These are phyloP conservation scores for Fragilariopsis cylindrus DNA, from an alignment of 108 stramenopile genomes.

Conservation along the genomic window DNA sequence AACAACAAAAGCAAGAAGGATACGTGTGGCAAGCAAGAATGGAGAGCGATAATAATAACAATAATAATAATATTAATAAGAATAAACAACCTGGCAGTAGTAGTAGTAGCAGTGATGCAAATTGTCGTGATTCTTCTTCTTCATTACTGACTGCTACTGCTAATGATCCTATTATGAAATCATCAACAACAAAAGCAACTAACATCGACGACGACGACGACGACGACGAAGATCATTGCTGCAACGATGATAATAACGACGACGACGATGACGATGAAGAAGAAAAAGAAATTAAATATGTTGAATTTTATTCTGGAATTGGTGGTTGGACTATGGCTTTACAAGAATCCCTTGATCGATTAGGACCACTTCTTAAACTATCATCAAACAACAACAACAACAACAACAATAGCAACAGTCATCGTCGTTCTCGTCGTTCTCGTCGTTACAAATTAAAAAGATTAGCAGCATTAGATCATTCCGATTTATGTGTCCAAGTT, in stretches of 20 bases:
- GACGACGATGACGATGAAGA: not conserved
- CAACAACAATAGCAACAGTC: not conserved
- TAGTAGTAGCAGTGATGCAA: not conserved
- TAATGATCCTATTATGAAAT: too few relatives aligned
- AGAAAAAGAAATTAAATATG: constrained; percentile 31
- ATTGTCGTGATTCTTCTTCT: not conserved
- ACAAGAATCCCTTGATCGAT: constrained; percentile 43
- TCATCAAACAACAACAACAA: too few relatives aligned
- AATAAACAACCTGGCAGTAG: too few relatives aligned
- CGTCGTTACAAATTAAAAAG: constrained; percentile 20
- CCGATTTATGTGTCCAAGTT: constrained; percentile 65
- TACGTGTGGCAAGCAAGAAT: too few relatives aligned
- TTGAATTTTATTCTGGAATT: constrained; percentile 93
- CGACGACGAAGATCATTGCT: too few relatives aligned
- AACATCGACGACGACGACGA: too few relatives aligned
- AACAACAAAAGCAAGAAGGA: too few relatives aligned
- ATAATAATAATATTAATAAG: too few relatives aligned
- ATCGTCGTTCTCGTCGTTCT: not conserved
- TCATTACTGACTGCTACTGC: not conserved
- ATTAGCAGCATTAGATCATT: constrained; percentile 78
- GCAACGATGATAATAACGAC: not conserved
- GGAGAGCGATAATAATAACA: too few relatives aligned
- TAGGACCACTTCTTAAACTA: not conserved
- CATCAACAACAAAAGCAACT: too few relatives aligned
- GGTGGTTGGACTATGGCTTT: constrained; percentile 89